Percentiles rank a stretch among this genome's conserved stretches.
Conservation (phyloP, 2,329 filamentous ascomycete genomes). For the Colletotrichum melonis region DNA sequence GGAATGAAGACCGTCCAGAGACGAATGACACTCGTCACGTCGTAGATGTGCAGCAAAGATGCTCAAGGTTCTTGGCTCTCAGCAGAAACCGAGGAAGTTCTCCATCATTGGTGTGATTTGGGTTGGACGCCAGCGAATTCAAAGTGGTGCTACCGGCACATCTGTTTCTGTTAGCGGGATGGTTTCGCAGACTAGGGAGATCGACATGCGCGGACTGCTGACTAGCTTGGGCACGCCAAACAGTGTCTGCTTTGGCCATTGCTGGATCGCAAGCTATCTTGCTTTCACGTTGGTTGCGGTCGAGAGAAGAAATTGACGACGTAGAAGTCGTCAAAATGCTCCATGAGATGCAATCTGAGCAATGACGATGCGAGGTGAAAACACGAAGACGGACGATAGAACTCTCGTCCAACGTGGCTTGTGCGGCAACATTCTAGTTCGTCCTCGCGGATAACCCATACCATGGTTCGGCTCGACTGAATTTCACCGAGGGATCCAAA, state of each 20-base stretch:
- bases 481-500: background rate
- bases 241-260: background rate
- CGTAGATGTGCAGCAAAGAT: conserved; percentile 3
- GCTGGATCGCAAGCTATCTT: background rate
- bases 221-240: background rate
- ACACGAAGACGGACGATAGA: background rate
- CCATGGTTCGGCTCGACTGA: no score
- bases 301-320: background rate
- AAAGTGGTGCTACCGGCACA: background rate
- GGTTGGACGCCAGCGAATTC: background rate
- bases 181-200: background rate
- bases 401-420: background rate
- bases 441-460: background rate
- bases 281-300: background rate
- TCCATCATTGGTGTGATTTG: background rate
- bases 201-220: background rate
- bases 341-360: background rate
- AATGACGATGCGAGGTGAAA: background rate
- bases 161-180: background rate
- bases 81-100: background rate
- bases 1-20: background rate
- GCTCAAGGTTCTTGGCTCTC: background rate
- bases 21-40: conserved; percentile 11
- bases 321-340: background rate
- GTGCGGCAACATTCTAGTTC: background rate